Percentiles rank a stretch among this genome's conserved stretches.
phyloP scores from a whole-genome alignment of 2,329 filamentous ascomycete genomes.

The Clonostachys solani region DNA sequence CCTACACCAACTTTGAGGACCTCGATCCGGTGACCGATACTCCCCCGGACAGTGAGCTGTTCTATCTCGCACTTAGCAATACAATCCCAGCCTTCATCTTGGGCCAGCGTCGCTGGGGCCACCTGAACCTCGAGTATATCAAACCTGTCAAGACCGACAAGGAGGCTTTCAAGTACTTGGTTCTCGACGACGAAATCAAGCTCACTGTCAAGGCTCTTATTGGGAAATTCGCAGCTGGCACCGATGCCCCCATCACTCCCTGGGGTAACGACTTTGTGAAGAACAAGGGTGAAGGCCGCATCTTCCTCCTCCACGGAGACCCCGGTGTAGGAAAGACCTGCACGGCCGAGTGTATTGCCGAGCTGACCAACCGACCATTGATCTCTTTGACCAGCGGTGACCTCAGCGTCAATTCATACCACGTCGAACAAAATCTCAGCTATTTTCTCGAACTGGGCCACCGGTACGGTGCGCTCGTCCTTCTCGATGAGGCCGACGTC shows the following conservation, averaged over 20 bases:
- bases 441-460: slow-evolving; percentile 44
- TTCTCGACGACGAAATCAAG: slow-evolving; percentile 43
- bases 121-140: slow-evolving; percentile 32
- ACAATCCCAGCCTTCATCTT: slow-evolving; percentile 42
- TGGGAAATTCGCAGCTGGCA: slow-evolving; percentile 35
- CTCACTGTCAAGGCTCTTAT: slow-evolving; percentile 40
- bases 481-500: slow-evolving; percentile 57
- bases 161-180: slow-evolving; percentile 45
- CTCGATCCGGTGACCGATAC: slow-evolving; percentile 26
- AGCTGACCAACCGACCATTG: slow-evolving; percentile 44
- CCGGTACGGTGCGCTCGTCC: slow-evolving; percentile 44
- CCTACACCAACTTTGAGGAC: slow-evolving; percentile 33
- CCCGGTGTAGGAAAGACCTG: slow-evolving; percentile 55
- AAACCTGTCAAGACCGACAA: slow-evolving; percentile 34
- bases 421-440: slow-evolving; percentile 36
- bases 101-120: slow-evolving; percentile 37
- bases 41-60: slow-evolving; percentile 34
- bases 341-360: slow-evolving; percentile 50
- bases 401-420: slow-evolving; percentile 29
- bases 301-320: slow-evolving; percentile 46
- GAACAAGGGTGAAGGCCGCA: slow-evolving; percentile 45
- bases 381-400: slow-evolving; percentile 47
- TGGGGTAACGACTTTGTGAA: slow-evolving; percentile 43
- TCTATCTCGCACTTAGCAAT: slow-evolving; percentile 35
- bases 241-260: slow-evolving; percentile 30